phyloP scores from a whole-genome alignment of 495 filamentous ascomycete species.

The Cetradonia linearis region DNA sequence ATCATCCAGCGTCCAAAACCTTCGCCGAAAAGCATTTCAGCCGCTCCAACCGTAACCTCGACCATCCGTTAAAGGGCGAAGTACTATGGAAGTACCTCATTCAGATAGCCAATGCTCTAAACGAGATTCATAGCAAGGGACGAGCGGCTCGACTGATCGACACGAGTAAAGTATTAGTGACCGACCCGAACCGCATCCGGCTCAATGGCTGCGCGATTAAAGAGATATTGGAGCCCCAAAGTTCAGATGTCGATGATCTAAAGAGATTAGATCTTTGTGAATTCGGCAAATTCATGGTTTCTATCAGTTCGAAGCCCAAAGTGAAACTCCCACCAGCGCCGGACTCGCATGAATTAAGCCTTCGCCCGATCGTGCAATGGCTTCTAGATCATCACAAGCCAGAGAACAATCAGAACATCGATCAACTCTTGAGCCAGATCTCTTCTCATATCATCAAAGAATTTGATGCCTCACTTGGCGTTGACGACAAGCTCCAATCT shows the following conservation, averaged over 20 bases:
- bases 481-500: constrained; percentile 59
- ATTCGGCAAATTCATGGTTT: constrained; percentile 74
- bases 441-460: constrained; percentile 57
- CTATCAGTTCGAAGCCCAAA: constrained; percentile 58
- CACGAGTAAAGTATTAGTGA: constrained; percentile 74
- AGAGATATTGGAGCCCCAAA: constrained; percentile 76
- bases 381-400: constrained; percentile 49
- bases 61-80: constrained; percentile 56
- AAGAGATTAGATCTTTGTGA: constrained; percentile 82
- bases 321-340: constrained; percentile 13
- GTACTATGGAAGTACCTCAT: constrained; percentile 85
- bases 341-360: constrained; percentile 43
- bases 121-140: constrained; percentile 68
- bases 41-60: constrained; percentile 37
- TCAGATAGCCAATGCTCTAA: constrained; percentile 82
- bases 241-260: constrained; percentile 55
- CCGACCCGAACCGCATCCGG: constrained; percentile 63
- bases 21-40: constrained; percentile 68
- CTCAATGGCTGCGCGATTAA: constrained; percentile 77
- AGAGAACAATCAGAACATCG: constrained; percentile 52
- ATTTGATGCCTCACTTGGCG: constrained; percentile 64
- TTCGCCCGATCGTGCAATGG: constrained; percentile 66
- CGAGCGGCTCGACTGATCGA: constrained; percentile 79
- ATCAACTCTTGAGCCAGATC: constrained; percentile 66
- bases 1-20: constrained; percentile 83